These are phyloP conservation scores for Pleurotus cornucopiae DNA, from an alignment of 768 basidiomycete genomes.

Conservation along the genomic window DNA sequence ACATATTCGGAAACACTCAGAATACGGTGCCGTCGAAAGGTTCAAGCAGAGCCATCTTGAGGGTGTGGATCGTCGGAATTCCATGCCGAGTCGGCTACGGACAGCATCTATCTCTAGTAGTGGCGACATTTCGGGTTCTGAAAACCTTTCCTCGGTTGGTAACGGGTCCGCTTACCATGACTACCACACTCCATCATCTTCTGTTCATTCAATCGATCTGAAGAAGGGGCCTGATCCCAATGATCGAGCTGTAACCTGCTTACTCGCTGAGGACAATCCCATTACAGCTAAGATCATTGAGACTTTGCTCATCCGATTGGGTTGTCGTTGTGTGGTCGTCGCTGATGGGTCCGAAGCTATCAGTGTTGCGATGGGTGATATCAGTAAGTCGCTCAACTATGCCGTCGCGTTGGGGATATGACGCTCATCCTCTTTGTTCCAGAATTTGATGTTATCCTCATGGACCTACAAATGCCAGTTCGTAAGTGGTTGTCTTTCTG, in stretches of 20 bases:
- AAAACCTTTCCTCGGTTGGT: slow-evolving; percentile 62
- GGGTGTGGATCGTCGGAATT: slow-evolving; percentile 68
- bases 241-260: slow-evolving; percentile 87
- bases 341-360: slow-evolving; percentile 96
- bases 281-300: slow-evolving; percentile 98
- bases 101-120: slow-evolving; percentile 83
- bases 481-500: slow-evolving; percentile 44
- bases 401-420: neutral
- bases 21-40: slow-evolving; percentile 81
- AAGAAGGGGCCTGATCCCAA: slow-evolving; percentile 71
- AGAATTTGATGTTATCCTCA: slow-evolving; percentile 96
- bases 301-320: slow-evolving; percentile 87
- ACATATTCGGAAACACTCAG: slow-evolving; percentile 85
- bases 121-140: slow-evolving; percentile 76
- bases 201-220: slow-evolving; percentile 81
- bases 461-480: slow-evolving; percentile 95
- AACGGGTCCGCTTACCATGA: slow-evolving; percentile 52
- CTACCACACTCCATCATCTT: slow-evolving; percentile 71
- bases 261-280: slow-evolving; percentile 96
- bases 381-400: slow-evolving; percentile 56
- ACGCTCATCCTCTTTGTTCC: slow-evolving; percentile 12
- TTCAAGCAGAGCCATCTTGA: slow-evolving; percentile 85
- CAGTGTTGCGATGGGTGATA: slow-evolving; percentile 95
- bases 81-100: slow-evolving; percentile 84
- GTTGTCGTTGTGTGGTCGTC: slow-evolving; percentile 93